phyloP scores from a whole-genome alignment of 495 filamentous ascomycete genomes.

The Sporormia fimetaria region DNA sequence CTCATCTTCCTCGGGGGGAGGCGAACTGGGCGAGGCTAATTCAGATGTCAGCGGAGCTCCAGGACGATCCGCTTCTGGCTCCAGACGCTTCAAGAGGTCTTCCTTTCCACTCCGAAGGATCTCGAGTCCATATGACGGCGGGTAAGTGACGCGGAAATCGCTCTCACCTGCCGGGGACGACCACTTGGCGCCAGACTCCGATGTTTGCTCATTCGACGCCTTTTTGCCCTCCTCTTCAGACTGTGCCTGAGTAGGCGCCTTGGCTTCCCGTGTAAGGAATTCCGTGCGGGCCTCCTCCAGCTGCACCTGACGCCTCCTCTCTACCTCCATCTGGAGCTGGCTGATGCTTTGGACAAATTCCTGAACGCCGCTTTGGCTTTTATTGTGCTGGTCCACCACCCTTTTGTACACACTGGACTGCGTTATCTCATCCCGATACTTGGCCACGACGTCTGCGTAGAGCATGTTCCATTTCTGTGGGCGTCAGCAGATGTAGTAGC shows the following conservation, averaged over 20 bases:
- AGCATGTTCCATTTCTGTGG: slow-evolving; percentile 24
- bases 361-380: slow-evolving; percentile 23
- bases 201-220: slow-evolving; percentile 2
- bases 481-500: neutral
- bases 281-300: neutral
- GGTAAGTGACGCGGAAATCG: slow-evolving; percentile 31
- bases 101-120: slow-evolving; percentile 33
- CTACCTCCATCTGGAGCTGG: slow-evolving; percentile 25
- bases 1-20: slow-evolving; percentile 49
- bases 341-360: slow-evolving; percentile 22
- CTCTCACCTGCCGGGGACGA: slow-evolving; percentile 24
- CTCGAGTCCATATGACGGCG: slow-evolving; percentile 28
- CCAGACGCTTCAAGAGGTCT: slow-evolving; percentile 33
- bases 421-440: slow-evolving; percentile 24
- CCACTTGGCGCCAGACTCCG: slow-evolving; percentile 11
- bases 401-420: slow-evolving; percentile 20
- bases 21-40: slow-evolving; percentile 27
- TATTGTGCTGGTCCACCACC: slow-evolving; percentile 20
- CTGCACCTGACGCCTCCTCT: slow-evolving; percentile 11
- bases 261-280: neutral
- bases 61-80: slow-evolving; percentile 24
- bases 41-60: slow-evolving; percentile 15
- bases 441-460: slow-evolving; percentile 22
- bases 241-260: neutral
- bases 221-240: slow-evolving; percentile 1